Percentiles rank a stretch among this genome's conserved stretches.
These are phyloP conservation scores for Starmera quercuum DNA, from an alignment of 805 yeast genomes.

Conservation along the genomic window DNA sequence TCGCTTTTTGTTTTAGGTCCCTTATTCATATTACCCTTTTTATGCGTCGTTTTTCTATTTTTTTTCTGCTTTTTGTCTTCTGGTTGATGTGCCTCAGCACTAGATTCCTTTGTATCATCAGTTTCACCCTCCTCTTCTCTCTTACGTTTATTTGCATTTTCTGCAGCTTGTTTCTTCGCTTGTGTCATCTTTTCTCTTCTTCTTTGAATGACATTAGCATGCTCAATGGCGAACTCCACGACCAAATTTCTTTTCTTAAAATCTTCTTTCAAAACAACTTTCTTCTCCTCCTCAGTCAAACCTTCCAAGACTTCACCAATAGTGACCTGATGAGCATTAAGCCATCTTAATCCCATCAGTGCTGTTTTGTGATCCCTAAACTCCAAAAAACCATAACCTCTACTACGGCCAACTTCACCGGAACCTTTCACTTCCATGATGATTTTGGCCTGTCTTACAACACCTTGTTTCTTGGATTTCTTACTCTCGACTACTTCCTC, in stretches of 20 bases:
- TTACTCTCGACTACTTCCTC: conserved; percentile 39
- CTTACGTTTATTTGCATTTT: conserved; percentile 21
- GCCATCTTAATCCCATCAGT: conserved; percentile 93
- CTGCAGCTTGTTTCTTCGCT: conserved; percentile 27
- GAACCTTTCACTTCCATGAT: conserved; percentile 88
- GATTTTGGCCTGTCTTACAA: conserved; percentile 88
- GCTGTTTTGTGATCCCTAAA: conserved; percentile 89
- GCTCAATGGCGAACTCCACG: conserved; percentile 94
- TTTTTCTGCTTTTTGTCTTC: conserved; percentile 12
- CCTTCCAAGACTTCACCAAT: conserved; percentile 64
- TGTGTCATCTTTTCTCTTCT: conserved; percentile 61
- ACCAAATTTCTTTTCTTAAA: conserved; percentile 62
- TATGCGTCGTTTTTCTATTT: conserved; percentile 17
- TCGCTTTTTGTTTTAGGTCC: conserved; percentile 21
- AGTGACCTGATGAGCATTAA: conserved; percentile 86
- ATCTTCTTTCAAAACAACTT: conserved; percentile 45
- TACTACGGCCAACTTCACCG: conserved; percentile 80
- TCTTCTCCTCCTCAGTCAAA: conserved; percentile 60
- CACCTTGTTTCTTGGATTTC: conserved; percentile 74
- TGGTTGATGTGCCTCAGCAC: conserved; percentile 5
- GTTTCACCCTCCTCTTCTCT: conserved; percentile 20
- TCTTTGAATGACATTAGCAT: conserved; percentile 88
- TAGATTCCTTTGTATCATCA: conserved; percentile 11
- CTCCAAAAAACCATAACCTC: conserved; percentile 96
- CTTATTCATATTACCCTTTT: conserved; percentile 39